Evolutionary conservation across 2,329 filamentous ascomycete genomes (phyloP), one percentile per base, ranked within the genome.

Genomic region (Calonectria leucothoes): DNA sequence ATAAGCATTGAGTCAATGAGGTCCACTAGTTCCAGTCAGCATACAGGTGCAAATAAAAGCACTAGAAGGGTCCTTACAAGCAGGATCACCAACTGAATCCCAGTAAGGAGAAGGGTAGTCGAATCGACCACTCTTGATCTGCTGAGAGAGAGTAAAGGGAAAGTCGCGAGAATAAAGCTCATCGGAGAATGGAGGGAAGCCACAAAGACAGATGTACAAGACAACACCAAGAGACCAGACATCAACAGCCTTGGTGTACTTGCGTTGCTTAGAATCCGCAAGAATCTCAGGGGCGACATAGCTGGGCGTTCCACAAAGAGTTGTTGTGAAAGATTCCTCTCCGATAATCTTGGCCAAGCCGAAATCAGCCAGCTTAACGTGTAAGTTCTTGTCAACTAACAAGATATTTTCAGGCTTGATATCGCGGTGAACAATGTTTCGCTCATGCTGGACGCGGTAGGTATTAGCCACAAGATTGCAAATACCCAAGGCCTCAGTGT

Each of bases 331-430:
- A 0, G 96, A 98, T 82, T 98, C 95, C 83, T 99, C 97, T 75
- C 97, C 97, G 77, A 99, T 98, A 77, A 99, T 98, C 86, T 99
- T 99, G 51, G 97, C 96, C 45, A 99, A 89, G 57, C 97, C 97
- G 84, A 99, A 99, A 84, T 99, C 97, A 25, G 96, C 97, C 74
- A 99, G 87, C 85, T 99, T 99, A 76, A 98, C 93, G 72, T 93
- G 93, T 33, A 98, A 86, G 39, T 97, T 90, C 81, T 95, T 95
- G 84, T 98, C 95, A 6, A 94, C 92, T 42, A 99, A 87, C 11
- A 99, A 87, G 39, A 99, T 98, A 81, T 98, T 98, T 82, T 98
- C 96, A 0, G 96, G 96, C 84, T 98, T 98, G 85, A 99, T 98
- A 80, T 99, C 97, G 71, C 97, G 94, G 83, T 99, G 97, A 6